phyloP scores from a whole-genome alignment of 192 early-diverging fungal species.

The Paraglomus occultum region DNA sequence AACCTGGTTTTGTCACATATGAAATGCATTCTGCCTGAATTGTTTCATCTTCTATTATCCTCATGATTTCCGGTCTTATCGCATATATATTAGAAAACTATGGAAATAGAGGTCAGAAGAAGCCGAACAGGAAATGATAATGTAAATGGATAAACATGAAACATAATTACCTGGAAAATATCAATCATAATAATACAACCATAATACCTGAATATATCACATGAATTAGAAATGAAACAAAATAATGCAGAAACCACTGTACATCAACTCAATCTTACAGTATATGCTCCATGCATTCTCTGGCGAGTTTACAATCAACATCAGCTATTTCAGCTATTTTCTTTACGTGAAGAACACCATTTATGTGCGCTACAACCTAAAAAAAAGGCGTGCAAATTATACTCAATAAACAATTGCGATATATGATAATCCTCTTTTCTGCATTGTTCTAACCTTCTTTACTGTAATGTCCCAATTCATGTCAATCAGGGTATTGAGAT shows the following conservation, averaged over 20 bases:
- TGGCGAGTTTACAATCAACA: constrained; percentile 71
- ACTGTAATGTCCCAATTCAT: constrained; percentile 94
- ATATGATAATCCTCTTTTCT: background rate
- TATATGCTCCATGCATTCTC: constrained; percentile 85
- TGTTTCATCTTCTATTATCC: constrained; percentile 57
- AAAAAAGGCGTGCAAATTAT: constrained; percentile 2
- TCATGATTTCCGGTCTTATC: constrained; percentile 59
- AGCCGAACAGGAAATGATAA: background rate
- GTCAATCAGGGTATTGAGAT: constrained; percentile 61
- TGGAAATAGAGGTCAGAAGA: background rate
- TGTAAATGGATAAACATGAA: background rate
- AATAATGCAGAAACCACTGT: constrained; percentile 8
- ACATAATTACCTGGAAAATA: constrained; percentile 70
- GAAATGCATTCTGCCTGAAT: constrained; percentile 74
- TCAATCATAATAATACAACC: constrained; percentile 89
- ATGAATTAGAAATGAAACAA: constrained; percentile 6
- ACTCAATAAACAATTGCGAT: background rate
- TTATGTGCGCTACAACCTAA: constrained; percentile 74
- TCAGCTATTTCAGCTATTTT: constrained; percentile 76
- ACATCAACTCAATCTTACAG: constrained; percentile 52
- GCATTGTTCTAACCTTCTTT: constrained; percentile 46
- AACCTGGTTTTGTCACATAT: constrained; percentile 66
- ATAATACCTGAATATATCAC: constrained; percentile 62
- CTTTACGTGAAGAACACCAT: constrained; percentile 84
- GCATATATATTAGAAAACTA: constrained; percentile 87